These are phyloP conservation scores for Nepenthes gracilis DNA, from an alignment of 148 eudicot genomes.

Conservation along the genomic window DNA sequence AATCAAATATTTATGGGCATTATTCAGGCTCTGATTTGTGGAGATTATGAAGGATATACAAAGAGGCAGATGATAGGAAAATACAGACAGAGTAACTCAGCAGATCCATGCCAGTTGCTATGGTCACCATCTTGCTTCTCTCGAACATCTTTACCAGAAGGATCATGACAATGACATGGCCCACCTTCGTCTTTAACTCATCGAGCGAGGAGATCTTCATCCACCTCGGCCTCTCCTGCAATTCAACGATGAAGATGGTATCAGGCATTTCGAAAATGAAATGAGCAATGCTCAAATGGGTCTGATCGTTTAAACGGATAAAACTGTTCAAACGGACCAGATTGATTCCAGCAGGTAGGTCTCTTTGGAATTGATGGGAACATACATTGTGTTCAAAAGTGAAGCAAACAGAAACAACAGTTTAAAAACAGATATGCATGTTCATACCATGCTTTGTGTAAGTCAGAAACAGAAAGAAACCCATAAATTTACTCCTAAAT, in stretches of 20 bases:
- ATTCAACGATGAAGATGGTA: neutral
- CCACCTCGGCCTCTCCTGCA: slow-evolving; percentile 92
- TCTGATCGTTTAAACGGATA: too few species aligned
- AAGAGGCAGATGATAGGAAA: slow-evolving; percentile 82
- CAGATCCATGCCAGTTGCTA: slow-evolving; percentile 80
- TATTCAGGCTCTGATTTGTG: slow-evolving; percentile 33
- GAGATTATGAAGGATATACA: slow-evolving; percentile 83
- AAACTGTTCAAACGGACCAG: too few species aligned
- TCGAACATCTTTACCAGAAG: slow-evolving; percentile 93
- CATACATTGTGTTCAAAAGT: too few species aligned
- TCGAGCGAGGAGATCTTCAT: slow-evolving; percentile 93
- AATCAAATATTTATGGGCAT: too few species aligned
- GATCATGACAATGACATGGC: slow-evolving; percentile 95
- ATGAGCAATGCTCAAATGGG: neutral
- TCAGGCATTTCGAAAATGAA: neutral
- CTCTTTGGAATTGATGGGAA: too few species aligned
- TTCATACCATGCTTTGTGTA: too few species aligned
- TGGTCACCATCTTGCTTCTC: slow-evolving; percentile 95
- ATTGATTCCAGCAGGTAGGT: too few species aligned
- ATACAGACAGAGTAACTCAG: slow-evolving; percentile 78
- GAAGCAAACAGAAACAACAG: too few species aligned
- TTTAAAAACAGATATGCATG: too few species aligned
- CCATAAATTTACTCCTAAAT: too few species aligned
- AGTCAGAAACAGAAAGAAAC: too few species aligned
- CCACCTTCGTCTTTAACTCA: slow-evolving; percentile 89